Percentiles rank a stretch among this genome's conserved stretches.
Evolutionary conservation across 2,329 filamentous ascomycete species (phyloP).

Genomic region (Aspergillus novofumigatus): DNA sequence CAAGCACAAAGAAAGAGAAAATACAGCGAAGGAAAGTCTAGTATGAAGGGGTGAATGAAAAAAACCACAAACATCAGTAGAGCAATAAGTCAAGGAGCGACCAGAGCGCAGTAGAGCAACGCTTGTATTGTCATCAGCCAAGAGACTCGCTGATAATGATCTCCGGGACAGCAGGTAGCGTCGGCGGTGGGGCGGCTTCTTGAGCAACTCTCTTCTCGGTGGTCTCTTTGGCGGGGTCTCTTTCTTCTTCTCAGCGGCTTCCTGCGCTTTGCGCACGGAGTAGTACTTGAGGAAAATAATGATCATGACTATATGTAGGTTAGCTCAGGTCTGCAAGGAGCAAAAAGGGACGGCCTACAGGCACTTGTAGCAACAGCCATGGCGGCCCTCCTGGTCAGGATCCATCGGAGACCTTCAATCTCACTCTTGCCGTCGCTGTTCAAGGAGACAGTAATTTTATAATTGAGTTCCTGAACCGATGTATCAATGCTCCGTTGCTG

Average conservation of each 20-base stretch:
- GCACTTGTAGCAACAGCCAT: constrained; percentile 53
- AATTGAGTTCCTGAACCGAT: constrained; percentile 89
- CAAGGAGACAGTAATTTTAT: constrained; percentile 87
- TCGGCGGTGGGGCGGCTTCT: background rate
- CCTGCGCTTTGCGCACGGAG: constrained; percentile 36
- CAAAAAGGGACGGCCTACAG: constrained; percentile 32
- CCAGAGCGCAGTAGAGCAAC: background rate
- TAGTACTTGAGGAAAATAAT: constrained; percentile 45
- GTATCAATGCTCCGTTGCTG: constrained; percentile 83
- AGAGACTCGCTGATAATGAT: constrained; percentile 28
- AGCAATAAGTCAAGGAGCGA: background rate
- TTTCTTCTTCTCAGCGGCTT: constrained; percentile 33
- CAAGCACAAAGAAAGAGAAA: background rate
- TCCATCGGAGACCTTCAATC: constrained; percentile 87
- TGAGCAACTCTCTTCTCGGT: constrained; percentile 21
- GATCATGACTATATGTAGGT: constrained; percentile 40
- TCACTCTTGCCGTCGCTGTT: constrained; percentile 89
- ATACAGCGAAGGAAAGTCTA: background rate
- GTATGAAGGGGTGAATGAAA: background rate
- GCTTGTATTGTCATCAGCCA: constrained; percentile 17
- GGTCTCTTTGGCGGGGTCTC: constrained; percentile 29
- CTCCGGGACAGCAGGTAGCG: constrained; percentile 9
- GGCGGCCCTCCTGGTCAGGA: constrained; percentile 64
- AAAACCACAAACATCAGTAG: background rate
- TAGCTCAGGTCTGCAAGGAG: constrained; percentile 2